phyloP scores from a whole-genome alignment of 306 rosid genomes.

The Casuarina glauca region DNA sequence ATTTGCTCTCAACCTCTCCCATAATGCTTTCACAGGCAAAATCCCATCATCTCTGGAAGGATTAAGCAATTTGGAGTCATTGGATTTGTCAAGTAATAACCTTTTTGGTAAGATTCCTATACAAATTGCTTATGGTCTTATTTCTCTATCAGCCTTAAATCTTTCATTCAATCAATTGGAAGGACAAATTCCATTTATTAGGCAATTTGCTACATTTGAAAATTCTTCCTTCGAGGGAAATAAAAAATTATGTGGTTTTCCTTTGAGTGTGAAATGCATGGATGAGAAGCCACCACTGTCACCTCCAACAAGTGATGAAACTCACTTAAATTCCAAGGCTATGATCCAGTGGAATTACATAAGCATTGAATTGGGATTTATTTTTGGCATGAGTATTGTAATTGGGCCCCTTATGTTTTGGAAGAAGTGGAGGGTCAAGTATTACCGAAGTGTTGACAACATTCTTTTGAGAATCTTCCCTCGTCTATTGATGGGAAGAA shows the following conservation, averaged over 20 bases:
- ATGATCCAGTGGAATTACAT: slow-evolving; percentile 36
- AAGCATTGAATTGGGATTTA: slow-evolving; percentile 33
- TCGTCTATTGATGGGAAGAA: slow-evolving; percentile 8
- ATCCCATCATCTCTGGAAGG: slow-evolving; percentile 36
- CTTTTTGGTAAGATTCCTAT: slow-evolving; percentile 25
- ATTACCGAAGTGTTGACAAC: slow-evolving; percentile 13
- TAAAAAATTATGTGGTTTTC: slow-evolving; percentile 31
- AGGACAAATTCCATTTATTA: slow-evolving; percentile 29
- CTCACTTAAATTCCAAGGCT: background rate
- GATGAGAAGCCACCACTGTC: background rate
- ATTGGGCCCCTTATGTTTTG: slow-evolving; percentile 27
- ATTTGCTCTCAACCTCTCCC: slow-evolving; percentile 27
- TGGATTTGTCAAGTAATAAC: slow-evolving; percentile 35
- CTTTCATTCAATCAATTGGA: slow-evolving; percentile 33
- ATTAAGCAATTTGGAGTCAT: slow-evolving; percentile 30
- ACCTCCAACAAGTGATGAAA: background rate
- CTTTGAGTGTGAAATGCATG: slow-evolving; percentile 6
- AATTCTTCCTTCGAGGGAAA: slow-evolving; percentile 35
- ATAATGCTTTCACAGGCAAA: slow-evolving; percentile 21
- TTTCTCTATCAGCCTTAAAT: slow-evolving; percentile 28
- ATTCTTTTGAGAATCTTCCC: slow-evolving; percentile 22
- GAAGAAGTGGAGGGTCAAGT: slow-evolving; percentile 28
- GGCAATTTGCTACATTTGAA: slow-evolving; percentile 41
- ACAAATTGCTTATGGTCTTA: background rate
- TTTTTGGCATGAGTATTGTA: slow-evolving; percentile 28